Evolutionary conservation across 1,284 basidiomycete genomes (phyloP).

Genomic region (Rhodotorula sp.): DNA sequence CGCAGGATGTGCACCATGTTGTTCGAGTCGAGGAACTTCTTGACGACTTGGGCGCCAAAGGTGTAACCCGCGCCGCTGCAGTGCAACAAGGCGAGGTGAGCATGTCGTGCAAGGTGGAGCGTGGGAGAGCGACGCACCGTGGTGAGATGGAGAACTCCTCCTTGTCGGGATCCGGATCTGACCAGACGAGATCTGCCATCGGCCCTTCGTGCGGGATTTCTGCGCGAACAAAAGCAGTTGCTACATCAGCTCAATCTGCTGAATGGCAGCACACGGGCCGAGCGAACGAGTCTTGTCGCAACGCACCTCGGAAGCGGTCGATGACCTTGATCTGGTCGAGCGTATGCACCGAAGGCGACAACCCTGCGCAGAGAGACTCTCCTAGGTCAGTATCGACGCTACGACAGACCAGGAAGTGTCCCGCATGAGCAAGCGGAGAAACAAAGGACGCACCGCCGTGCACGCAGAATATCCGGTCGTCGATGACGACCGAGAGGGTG

Average conservation of each 20-base stretch:
- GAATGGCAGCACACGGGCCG: not conserved
- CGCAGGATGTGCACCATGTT: constrained; percentile 96
- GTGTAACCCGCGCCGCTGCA: constrained; percentile 95
- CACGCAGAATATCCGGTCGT: constrained; percentile 98
- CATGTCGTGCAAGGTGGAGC: constrained; percentile 14
- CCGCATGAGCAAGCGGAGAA: not conserved
- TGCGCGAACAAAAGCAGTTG: constrained; percentile 47
- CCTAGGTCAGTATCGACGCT: not conserved
- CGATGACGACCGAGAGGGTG: constrained; percentile 95
- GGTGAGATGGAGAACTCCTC: constrained; percentile 99
- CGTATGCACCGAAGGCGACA: constrained; percentile 96
- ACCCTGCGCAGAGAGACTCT: constrained; percentile 57
- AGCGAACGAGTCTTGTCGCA: too few species aligned
- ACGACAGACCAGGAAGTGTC: not conserved
- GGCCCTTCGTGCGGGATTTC: constrained; percentile 99
- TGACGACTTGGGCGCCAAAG: constrained; percentile 97
- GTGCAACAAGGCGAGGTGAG: constrained; percentile 14
- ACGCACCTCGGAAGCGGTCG: constrained; percentile 87
- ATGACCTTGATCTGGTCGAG: constrained; percentile 99
- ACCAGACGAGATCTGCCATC: constrained; percentile 99
- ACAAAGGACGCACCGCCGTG: constrained; percentile 71
- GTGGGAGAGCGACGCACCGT: constrained; percentile 59
- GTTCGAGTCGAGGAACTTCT: constrained; percentile 93
- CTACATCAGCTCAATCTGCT: not conserved
- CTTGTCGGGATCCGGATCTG: constrained; percentile 97